Evolutionary conservation across 2,329 filamentous ascomycete genomes (phyloP).

Genomic region (Colletotrichum lentis): DNA sequence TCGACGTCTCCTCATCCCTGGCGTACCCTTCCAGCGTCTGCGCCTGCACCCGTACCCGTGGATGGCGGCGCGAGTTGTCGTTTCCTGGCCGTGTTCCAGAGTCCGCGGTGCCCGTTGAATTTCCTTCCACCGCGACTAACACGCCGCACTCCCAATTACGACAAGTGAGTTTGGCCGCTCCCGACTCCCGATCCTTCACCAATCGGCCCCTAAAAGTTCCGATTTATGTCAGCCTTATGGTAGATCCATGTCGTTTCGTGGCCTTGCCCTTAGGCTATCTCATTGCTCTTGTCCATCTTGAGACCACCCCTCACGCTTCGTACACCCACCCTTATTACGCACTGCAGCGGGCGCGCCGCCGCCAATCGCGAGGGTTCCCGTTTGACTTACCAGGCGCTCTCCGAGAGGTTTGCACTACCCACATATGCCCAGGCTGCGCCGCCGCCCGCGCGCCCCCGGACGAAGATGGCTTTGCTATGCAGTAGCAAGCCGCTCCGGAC

Average conservation of each 20-base stretch:
- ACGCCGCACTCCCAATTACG: conserved; percentile 98
- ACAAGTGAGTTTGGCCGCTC: conserved; percentile 78
- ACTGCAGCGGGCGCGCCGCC: background rate
- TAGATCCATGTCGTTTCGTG: conserved; percentile 29
- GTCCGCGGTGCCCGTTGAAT: conserved; percentile 31
- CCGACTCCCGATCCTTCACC: conserved; percentile 72
- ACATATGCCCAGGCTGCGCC: conserved; percentile 78
- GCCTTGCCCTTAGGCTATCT: conserved; percentile 5
- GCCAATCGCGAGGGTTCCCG: conserved; percentile 39
- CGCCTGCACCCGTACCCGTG: conserved; percentile 32
- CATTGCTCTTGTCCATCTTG: background rate
- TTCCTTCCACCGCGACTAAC: conserved; percentile 66
- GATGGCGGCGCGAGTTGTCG: conserved; percentile 26
- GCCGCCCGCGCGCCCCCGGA: conserved; percentile 43
- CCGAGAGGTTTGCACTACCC: conserved; percentile 90
- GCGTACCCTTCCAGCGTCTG: conserved; percentile 27
- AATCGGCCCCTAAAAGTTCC: conserved; percentile 72
- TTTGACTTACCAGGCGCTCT: conserved; percentile 82
- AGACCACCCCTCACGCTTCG: conserved; percentile 3
- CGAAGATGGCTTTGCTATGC: conserved; percentile 82
- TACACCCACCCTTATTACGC: background rate
- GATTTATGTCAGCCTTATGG: conserved; percentile 35
- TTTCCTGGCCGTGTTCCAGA: conserved; percentile 29
- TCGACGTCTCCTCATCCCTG: conserved; percentile 19
- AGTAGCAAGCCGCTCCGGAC: conserved; percentile 76